A percentile compares a stretch with the other conserved stretches of the same genome.
Conservation (phyloP, 1,284 basidiomycete species). For the Taiwanofungus camphoratus region DNA sequence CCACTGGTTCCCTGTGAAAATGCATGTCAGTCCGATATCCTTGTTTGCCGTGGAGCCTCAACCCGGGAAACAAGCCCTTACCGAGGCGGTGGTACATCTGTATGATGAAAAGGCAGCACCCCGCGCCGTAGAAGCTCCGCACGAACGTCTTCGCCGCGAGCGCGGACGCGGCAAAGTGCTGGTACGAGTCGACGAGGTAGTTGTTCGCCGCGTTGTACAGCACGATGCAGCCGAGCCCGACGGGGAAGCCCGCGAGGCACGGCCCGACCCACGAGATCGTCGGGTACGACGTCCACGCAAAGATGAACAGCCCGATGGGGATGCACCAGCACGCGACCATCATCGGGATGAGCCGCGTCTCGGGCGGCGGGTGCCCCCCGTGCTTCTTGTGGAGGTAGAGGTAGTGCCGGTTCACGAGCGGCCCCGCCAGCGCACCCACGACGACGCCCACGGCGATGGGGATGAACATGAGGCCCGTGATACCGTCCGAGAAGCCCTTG, state of each 20-base stretch:
- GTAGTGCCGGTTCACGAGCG: conserved; percentile 33
- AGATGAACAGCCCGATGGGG: conserved; percentile 32
- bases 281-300: conserved; percentile 27
- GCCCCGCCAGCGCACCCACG: conserved; percentile 32
- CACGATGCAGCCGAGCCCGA: conserved; percentile 36
- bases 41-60: no score
- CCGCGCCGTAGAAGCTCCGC: conserved; percentile 42
- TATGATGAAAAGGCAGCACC: conserved; percentile 38
- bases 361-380: conserved; percentile 35
- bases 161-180: conserved; percentile 28
- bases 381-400: conserved; percentile 15
- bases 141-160: conserved; percentile 35
- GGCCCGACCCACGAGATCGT: conserved; percentile 32
- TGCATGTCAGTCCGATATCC: no score
- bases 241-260: conserved; percentile 36
- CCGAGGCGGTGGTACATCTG: conserved; percentile 35
- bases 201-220: conserved; percentile 37
- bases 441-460: conserved; percentile 40
- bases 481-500: conserved; percentile 36
- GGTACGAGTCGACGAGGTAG: conserved; percentile 43
- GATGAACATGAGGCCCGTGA: conserved; percentile 41
- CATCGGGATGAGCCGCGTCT: conserved; percentile 39
- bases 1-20: no score
- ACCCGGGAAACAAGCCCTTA: no score
- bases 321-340: conserved; percentile 30